A percentile compares a stretch with the other conserved stretches of the same genome.
phyloP scores from a whole-genome alignment of 331 rosid species.

The Erythrophleum ivorense region DNA sequence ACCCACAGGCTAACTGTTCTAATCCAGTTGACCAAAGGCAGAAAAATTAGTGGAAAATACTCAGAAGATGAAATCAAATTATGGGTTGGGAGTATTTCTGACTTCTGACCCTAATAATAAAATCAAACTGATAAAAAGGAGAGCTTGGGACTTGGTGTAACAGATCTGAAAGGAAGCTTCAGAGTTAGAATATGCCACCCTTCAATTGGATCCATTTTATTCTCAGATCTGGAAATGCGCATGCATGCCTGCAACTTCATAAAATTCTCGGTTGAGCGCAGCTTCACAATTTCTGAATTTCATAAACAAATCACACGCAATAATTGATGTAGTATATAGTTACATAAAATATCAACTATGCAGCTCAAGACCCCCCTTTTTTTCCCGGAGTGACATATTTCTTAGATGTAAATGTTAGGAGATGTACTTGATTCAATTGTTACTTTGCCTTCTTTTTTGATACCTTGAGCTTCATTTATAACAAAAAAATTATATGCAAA shows the following conservation, averaged over 20 bases:
- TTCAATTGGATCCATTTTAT: neutral
- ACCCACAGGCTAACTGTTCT: neutral
- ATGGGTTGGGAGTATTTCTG: neutral
- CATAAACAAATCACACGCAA: neutral
- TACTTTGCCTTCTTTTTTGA: no score
- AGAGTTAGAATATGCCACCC: neutral
- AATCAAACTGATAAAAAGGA: neutral
- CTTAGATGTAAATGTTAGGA: no score
- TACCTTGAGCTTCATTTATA: no score
- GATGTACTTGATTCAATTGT: no score
- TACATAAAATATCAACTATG: neutral
- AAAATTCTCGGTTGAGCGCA: no score
- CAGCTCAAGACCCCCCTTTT: no score
- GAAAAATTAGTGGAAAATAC: neutral
- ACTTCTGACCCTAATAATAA: neutral
- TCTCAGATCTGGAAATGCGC: constrained; percentile 3
- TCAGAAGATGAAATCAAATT: neutral
- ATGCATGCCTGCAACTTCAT: neutral
- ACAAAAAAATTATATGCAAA: no score
- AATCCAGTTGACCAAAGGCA: no score
- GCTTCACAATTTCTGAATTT: neutral
- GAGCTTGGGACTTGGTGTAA: neutral
- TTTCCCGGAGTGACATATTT: no score
- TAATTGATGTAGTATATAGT: neutral
- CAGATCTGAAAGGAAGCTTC: neutral